Percentiles rank a stretch among this genome's conserved stretches.
These are phyloP conservation scores for Paramecium bursaria DNA, from an alignment of 73 alveolate species.

Conservation along the genomic window DNA sequence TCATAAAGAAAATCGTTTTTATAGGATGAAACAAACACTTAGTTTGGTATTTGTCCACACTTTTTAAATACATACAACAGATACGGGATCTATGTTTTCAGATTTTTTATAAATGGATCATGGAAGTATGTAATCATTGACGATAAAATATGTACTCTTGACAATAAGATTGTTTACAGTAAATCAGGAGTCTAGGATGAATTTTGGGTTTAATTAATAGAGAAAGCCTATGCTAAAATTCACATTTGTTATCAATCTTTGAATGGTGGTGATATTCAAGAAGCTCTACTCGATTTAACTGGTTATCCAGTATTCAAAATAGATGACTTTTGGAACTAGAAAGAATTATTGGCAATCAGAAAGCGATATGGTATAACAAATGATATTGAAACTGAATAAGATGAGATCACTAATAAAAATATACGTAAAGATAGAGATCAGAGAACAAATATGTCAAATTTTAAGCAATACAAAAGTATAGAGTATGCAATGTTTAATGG, in stretches of 20 bases:
- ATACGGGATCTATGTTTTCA: constrained; percentile 82
- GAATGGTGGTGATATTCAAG: constrained; percentile 79
- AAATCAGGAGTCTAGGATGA: constrained; percentile 79
- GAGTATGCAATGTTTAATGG: background rate
- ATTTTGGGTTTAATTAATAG: constrained; percentile 87
- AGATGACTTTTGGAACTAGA: no score
- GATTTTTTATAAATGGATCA: constrained; percentile 77
- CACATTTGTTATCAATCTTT: constrained; percentile 80
- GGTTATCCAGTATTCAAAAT: constrained; percentile 48
- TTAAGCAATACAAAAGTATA: background rate
- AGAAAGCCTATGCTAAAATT: constrained; percentile 90
- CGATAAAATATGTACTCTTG: constrained; percentile 78
- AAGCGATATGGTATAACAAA: background rate
- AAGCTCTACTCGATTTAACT: constrained; percentile 83
- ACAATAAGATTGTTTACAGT: constrained; percentile 74
- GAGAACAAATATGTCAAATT: background rate
- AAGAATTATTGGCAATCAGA: background rate
- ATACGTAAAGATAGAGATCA: background rate
- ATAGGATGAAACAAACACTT: constrained; percentile 45
- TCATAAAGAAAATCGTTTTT: constrained; percentile 64
- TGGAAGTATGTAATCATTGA: constrained; percentile 81
- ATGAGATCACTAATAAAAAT: background rate
- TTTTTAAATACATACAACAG: constrained; percentile 53
- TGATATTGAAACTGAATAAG: background rate
- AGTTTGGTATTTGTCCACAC: constrained; percentile 56